phyloP scores from a whole-genome alignment of 768 basidiomycete genomes.

The Chalciporus pseudorubinellus region DNA sequence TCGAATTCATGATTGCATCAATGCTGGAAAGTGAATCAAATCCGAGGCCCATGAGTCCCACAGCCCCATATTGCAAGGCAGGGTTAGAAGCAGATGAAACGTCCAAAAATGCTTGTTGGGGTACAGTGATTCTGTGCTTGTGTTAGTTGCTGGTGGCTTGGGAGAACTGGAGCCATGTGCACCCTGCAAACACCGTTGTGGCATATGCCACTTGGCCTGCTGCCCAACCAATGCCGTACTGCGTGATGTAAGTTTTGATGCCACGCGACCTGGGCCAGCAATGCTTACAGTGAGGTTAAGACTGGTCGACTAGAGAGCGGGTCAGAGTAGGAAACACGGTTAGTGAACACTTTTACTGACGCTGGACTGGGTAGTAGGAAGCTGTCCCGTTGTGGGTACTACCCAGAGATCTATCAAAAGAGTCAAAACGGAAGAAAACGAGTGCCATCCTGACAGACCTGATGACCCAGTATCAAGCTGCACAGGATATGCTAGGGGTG shows the following conservation, averaged over 20 bases:
- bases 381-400: slow-evolving; percentile 42
- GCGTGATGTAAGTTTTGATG: not conserved
- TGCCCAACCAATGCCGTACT: slow-evolving; percentile 87
- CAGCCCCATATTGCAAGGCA: slow-evolving; percentile 65
- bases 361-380: slow-evolving; percentile 48
- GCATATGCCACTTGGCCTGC: slow-evolving; percentile 62
- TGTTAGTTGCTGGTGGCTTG: slow-evolving; percentile 6
- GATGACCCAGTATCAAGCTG: slow-evolving; percentile 83
- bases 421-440: not conserved
- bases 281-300: slow-evolving; percentile 61
- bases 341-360: slow-evolving; percentile 36
- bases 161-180: slow-evolving; percentile 19
- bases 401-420: slow-evolving; percentile 65
- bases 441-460: slow-evolving; percentile 9
- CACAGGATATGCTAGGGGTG: slow-evolving; percentile 55
- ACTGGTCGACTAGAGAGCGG: slow-evolving; percentile 36
- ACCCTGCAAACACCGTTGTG: slow-evolving; percentile 70
- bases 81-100: slow-evolving; percentile 66
- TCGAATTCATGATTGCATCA: slow-evolving; percentile 56
- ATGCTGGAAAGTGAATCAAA: slow-evolving; percentile 76
- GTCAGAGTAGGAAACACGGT: slow-evolving; percentile 3
- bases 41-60: slow-evolving; percentile 74
- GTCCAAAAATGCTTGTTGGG: slow-evolving; percentile 72
- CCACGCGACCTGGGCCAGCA: not conserved
- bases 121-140: slow-evolving; percentile 50